Conservation (phyloP, 179 eudicot species). For the Spinacia oleracea region DNA sequence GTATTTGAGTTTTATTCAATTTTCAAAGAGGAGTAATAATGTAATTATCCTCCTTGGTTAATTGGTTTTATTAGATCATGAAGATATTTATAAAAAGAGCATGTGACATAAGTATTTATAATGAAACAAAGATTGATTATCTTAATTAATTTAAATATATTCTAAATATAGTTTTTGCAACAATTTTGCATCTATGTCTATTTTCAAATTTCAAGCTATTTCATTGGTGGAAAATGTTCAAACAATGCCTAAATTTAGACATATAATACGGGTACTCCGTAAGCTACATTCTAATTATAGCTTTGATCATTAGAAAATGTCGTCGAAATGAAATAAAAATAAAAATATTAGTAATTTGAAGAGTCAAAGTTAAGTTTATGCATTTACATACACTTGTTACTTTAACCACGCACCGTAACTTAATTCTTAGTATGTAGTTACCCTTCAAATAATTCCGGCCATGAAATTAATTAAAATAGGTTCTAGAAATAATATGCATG, state of each 20-base stretch:
- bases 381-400: too few relatives aligned
- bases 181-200: background rate
- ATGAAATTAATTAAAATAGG: too few relatives aligned
- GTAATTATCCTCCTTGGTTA: background rate
- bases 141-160: background rate
- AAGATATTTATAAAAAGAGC: background rate
- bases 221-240: background rate
- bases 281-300: background rate
- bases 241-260: background rate
- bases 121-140: background rate
- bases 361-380: too few relatives aligned
- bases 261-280: too few relatives aligned
- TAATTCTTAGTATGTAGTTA: too few relatives aligned
- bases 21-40: constrained; percentile 5
- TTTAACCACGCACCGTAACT: too few relatives aligned
- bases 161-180: background rate
- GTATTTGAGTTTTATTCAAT: background rate
- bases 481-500: too few relatives aligned
- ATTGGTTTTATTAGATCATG: background rate
- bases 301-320: background rate
- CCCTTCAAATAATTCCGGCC: too few relatives aligned
- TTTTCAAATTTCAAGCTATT: background rate
- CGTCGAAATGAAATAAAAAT: too few relatives aligned
- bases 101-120: background rate
- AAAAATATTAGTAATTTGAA: too few relatives aligned